Evolutionary conservation across 441 rosid genomes (phyloP), one percentile per base, ranked within the genome.

Genomic region (Croton setiger): DNA sequence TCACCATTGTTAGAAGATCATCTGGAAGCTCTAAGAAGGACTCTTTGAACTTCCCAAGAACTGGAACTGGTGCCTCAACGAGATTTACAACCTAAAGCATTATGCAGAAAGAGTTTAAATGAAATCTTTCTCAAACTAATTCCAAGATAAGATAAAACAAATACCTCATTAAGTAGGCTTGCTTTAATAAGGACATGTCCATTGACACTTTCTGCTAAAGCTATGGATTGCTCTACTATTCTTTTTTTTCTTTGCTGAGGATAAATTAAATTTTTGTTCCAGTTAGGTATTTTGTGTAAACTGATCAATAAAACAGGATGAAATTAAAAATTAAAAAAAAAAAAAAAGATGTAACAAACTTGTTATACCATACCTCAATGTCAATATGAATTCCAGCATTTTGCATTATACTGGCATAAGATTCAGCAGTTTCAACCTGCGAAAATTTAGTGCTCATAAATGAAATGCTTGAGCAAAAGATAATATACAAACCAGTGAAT

Each of bases 11-110:
- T 77, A 95, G 75, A 64, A 95, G 92, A 74, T 95, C 97, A 33
- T 87, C 82, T 17, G 98, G 98, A 80, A 95, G 96, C 79, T 85
- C 88, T 75, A 95, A 81, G 83, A 95, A 95, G 68, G 99, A 89
- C 69, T 86, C 90, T 45, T 81, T 79, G 64, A 95, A 95, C 79
- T 85, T 83, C 73, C 98, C 99, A 67, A 92, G 85, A 60, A 95
- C 65, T 10, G 98, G 92, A 79, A 86, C 82, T 54, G 98, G 98
- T 62, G 95, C 96, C 82, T 95, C 99, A 35, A 95, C 91, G 70
- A 95, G 99, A 88, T 95, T 92, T 74, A 86, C 90, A 78, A 92
- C 98, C 99, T 95, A 76, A 75, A 72, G 76, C 48, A 78, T 66
- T 54, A 67, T 44, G 63, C 14, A 51, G 72, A 71, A 39, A 72